Evolutionary conservation across 306 rosid genomes (phyloP), one percentile per base, ranked within the genome.

Genomic region (Crotalaria pallida): DNA sequence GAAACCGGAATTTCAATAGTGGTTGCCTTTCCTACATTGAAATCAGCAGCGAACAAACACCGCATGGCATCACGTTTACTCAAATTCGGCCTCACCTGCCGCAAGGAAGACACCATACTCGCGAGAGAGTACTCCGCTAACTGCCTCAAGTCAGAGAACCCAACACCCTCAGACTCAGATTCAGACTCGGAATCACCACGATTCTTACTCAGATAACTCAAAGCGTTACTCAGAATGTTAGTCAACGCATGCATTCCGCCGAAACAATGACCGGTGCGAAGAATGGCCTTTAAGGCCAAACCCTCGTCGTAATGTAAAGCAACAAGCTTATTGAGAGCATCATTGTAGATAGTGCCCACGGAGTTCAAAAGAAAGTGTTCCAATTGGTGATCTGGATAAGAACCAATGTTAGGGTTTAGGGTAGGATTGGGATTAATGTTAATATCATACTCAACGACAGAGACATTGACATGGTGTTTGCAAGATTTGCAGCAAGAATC

Each of bases 51-150:
- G 44, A 88, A 88, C 84, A 91, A 80, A 73, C 97, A 88, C 92
- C 96, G 86, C 90, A 91, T 86, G 24, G 92, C 96, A 80, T 91
- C 96, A 7, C 90, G 88, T 78, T 74, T 85, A 62, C 81, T 81
- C 84, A 91, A 81, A 63, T 83, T 80, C 1, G 86, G 90, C 66
- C 87, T 88, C 58, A 85, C 69, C 43, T 83, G 90, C 45, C 80
- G 90, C 83, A 91, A 78, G 77, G 88, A 67, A 56, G 85, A 83
- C 52, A 88, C 88, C 87, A 88, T 85, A 17, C 82, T 83, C 0
- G 86, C 84, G 7, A 91, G 82, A 4, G 90, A 69, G 64, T 76
- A 88, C 82, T 80, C 88, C 81, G 77, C 81, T 56, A 91, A 52
- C 74, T 91, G 87, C 82, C 69, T 86, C 76, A 91, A 77, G 78